Conservation (phyloP, 2,329 filamentous ascomycete genomes). For the Ceratocystis colombiana region DNA sequence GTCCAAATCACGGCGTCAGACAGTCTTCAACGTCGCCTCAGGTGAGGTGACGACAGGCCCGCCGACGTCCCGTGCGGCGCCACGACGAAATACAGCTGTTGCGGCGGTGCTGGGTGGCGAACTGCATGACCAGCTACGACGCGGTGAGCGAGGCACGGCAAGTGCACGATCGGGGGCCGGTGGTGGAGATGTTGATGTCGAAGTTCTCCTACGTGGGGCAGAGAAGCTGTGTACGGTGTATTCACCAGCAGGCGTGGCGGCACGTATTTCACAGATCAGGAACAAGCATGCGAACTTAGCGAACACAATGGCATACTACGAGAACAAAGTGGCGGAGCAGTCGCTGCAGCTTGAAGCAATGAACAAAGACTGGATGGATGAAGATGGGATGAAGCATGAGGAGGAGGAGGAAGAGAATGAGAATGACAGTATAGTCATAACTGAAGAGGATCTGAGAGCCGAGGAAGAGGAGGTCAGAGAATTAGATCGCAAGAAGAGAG, state of each 20-base stretch:
- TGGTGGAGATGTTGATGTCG: constrained; percentile 71
- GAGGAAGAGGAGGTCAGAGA: constrained; percentile 58
- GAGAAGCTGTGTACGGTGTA: constrained; percentile 88
- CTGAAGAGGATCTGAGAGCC: constrained; percentile 55
- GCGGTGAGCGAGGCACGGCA: constrained; percentile 38
- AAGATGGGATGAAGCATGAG: constrained; percentile 43
- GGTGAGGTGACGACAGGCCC: constrained; percentile 52
- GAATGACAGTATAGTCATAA: constrained; percentile 40
- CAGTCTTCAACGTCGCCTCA: constrained; percentile 55
- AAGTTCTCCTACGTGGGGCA: constrained; percentile 71
- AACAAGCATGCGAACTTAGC: constrained; percentile 60
- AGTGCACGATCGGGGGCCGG: constrained; percentile 31
- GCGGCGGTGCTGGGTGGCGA: constrained; percentile 80
- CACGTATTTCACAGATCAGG: constrained; percentile 64
- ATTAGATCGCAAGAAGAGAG: constrained; percentile 47
- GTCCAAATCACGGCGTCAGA: constrained; percentile 44
- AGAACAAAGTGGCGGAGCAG: constrained; percentile 69
- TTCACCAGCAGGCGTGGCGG: constrained; percentile 64
- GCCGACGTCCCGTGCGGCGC: constrained; percentile 41
- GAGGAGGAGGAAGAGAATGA: constrained; percentile 41
- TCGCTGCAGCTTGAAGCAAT: constrained; percentile 60
- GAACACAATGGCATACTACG: constrained; percentile 69
- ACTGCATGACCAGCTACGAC: constrained; percentile 67
- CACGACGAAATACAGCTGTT: constrained; percentile 69
- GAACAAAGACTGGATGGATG: constrained; percentile 53